Base-by-base conservation (phyloP, 139 green algal genomes). In the Chlamydomonas sp. region DNA sequence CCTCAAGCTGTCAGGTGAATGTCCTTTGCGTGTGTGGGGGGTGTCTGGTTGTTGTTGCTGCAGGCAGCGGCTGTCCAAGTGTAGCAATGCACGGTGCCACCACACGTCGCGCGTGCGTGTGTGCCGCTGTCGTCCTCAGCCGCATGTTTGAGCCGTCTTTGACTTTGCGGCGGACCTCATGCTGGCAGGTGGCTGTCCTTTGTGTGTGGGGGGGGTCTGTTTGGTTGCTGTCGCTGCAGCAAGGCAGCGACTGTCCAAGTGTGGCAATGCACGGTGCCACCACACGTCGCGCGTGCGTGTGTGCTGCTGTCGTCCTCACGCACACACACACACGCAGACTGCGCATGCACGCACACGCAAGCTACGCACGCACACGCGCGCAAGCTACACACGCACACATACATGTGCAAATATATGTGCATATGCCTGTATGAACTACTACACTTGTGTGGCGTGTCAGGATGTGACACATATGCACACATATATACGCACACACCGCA, bases 141-240 rank as follows among this genome's bases (percentile, higher is more conserved):
- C 48, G 87, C 60, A 94, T 97, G 89, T 97, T 97, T 67, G 54
- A 60, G 26, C 79, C 79, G 0, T 81, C 87, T n/a, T n/a, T 2
- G 90, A 96, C 60, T 72, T 96, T 4, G 43, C 35, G n/a, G 63
- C 24, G 20, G 70, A 72, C 24, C 3, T 54, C 2, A 13, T 54
- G 43, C 13, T 54, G 43, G 13, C 43, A 54, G 43, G 43, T 54
- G 43, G 20, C 16, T 54, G 43, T 20, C 13, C 43, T n/a, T 54
- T 54, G 43, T 54, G 43, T 20, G 43, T 54, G 43, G 43, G 13
- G 43, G 43, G 13, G 43, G 43, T 54, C 16, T 13, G 13, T 13
- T 13, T 54, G 43, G 43, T 54, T 13, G 43, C 20, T 13, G 43
- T 54, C n/a, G n/a, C n/a, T n/a, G n/a, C n/a, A 20, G 43, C 43